Conservation (phyloP, 2,329 filamentous ascomycete species). For the Aspergillus quadrilineatus region DNA sequence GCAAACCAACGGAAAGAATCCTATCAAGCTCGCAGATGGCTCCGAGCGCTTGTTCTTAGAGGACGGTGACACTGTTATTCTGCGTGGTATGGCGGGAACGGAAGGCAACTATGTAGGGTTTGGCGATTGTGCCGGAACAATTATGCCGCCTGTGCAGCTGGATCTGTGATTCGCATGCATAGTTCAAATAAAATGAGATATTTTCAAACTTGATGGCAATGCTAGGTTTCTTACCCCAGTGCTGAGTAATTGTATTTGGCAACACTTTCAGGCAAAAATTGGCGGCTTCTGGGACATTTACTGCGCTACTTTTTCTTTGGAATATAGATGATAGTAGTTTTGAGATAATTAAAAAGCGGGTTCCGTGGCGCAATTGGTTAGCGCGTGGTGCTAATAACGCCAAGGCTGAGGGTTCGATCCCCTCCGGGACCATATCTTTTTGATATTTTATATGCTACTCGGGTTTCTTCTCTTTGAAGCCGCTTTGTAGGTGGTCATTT, state of each 20-base stretch:
- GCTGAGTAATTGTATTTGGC: too few relatives aligned
- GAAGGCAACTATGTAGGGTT: conserved; percentile 72
- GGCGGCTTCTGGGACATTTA: background rate
- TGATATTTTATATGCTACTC: too few relatives aligned
- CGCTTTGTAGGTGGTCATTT: too few relatives aligned
- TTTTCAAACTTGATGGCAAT: too few relatives aligned
- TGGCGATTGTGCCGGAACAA: conserved; percentile 67
- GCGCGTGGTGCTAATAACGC: conserved; percentile 3
- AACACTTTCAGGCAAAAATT: too few relatives aligned
- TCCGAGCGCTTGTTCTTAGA: conserved; percentile 70
- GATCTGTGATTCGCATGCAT: conserved; percentile 14
- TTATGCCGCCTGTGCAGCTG: conserved; percentile 49
- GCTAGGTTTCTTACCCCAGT: too few relatives aligned
- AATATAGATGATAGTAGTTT: background rate
- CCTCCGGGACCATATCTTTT: conserved; percentile 1
- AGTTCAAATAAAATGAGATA: background rate
- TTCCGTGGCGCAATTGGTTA: conserved; percentile 1
- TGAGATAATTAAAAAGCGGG: background rate
- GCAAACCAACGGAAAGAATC: conserved; percentile 66
- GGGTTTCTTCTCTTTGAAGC: too few relatives aligned
- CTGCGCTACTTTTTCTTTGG: too few relatives aligned
- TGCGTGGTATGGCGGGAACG: conserved; percentile 66
- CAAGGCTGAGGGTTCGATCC: conserved; percentile 2
- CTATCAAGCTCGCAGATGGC: conserved; percentile 61
- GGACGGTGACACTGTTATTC: conserved; percentile 69